These are phyloP conservation scores for Lithospermum erythrorhizon DNA, from an alignment of 257 asterid genomes.

Conservation along the genomic window DNA sequence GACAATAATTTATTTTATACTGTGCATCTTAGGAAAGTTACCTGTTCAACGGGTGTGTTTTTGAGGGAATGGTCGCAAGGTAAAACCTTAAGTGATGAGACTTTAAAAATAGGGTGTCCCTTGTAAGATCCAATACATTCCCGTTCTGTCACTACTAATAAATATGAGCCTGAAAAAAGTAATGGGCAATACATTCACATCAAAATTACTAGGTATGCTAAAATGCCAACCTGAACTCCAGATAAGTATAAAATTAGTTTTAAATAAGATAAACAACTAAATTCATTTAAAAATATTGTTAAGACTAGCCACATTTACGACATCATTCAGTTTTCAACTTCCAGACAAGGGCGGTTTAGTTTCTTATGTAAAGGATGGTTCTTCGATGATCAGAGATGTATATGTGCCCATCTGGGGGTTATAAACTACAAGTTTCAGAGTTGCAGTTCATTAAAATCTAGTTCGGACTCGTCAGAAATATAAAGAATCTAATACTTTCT, in stretches of 20 bases:
- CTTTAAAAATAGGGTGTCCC: conserved; percentile 72
- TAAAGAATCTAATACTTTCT: no score
- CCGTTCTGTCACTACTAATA: conserved; percentile 68
- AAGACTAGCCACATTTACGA: background rate
- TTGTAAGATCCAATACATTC: conserved; percentile 68
- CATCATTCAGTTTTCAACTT: background rate
- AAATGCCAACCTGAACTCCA: background rate
- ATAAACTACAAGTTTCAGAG: no score
- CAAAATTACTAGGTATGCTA: conserved; percentile 3
- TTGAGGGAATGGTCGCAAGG: conserved; percentile 76
- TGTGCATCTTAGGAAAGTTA: conserved; percentile 12
- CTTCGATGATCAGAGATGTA: background rate
- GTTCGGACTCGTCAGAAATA: no score
- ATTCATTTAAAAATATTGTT: no score
- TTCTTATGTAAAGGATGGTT: background rate
- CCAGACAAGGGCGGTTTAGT: background rate
- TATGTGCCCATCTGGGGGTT: no score
- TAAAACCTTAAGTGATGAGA: conserved; percentile 58
- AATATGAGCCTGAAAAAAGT: conserved; percentile 57
- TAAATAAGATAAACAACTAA: background rate
- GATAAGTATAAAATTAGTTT: background rate
- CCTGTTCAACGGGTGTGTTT: conserved; percentile 65
- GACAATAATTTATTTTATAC: background rate
- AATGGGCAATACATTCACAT: conserved; percentile 7
- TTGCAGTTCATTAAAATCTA: no score